Evolutionary conservation across 768 basidiomycete genomes (phyloP).

Genomic region (Hydnomerulius pinastri): DNA sequence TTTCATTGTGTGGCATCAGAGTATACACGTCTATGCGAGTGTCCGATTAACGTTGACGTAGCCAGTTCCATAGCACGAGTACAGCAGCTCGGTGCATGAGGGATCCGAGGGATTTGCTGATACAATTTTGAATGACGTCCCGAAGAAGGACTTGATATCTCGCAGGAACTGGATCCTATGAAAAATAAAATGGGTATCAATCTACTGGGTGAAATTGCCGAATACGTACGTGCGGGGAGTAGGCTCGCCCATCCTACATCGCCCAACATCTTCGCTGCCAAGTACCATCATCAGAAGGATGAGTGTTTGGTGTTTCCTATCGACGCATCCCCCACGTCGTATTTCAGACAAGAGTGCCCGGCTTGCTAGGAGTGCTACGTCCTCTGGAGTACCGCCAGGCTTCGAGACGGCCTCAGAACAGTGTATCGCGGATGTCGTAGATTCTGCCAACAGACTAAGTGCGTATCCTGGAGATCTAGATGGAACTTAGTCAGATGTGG

Average conservation of each 20-base stretch:
- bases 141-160: slow-evolving; percentile 81
- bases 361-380: slow-evolving; percentile 83
- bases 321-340: slow-evolving; percentile 83
- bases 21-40: slow-evolving; percentile 48
- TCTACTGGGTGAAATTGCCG: neutral
- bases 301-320: slow-evolving; percentile 84
- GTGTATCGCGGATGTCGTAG: slow-evolving; percentile 86
- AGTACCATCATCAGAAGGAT: slow-evolving; percentile 90
- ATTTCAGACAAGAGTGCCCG: slow-evolving; percentile 80
- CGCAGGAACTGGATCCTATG: slow-evolving; percentile 87
- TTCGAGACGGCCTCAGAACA: slow-evolving; percentile 85
- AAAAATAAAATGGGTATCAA: slow-evolving; percentile 6
- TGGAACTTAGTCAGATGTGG: neutral
- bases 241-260: slow-evolving; percentile 83
- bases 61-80: slow-evolving; percentile 92
- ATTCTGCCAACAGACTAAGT: slow-evolving; percentile 85
- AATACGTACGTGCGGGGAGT: slow-evolving; percentile 75
- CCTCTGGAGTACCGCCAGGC: slow-evolving; percentile 88
- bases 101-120: slow-evolving; percentile 55
- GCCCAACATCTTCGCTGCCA: slow-evolving; percentile 96
- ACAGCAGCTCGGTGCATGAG: slow-evolving; percentile 61
- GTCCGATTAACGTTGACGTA: slow-evolving; percentile 87
- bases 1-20: neutral
- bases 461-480: slow-evolving; percentile 94
- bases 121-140: slow-evolving; percentile 90